phyloP scores from a whole-genome alignment of 2,329 filamentous ascomycete genomes.

The Cladobotryum protrusum region DNA sequence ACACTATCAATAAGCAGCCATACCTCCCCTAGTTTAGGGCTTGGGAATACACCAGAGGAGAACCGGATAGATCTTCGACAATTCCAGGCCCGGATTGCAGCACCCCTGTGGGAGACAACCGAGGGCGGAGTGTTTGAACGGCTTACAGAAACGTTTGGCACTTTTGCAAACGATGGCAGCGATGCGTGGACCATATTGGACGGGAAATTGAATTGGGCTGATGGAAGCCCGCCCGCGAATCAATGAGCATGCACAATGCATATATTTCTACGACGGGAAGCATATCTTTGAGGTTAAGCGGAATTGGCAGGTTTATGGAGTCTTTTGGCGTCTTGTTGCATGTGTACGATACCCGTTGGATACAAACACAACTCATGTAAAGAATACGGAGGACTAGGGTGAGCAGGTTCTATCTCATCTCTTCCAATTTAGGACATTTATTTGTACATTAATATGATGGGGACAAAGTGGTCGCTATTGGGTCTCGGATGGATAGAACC shows the following conservation, averaged over 20 bases:
- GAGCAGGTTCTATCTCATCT: slow-evolving; percentile 5
- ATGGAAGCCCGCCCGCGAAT: slow-evolving; percentile 7
- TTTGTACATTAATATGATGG: no score
- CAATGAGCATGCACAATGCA: background rate
- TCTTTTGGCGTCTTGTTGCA: background rate
- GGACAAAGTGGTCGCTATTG: no score
- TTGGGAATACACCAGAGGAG: slow-evolving; percentile 32
- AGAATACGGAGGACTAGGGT: background rate
- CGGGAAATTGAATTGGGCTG: slow-evolving; percentile 21
- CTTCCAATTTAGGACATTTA: background rate
- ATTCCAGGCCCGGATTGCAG: slow-evolving; percentile 26
- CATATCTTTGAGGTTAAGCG: no score
- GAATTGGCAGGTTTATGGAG: background rate
- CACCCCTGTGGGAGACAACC: slow-evolving; percentile 25
- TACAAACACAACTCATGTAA: slow-evolving; percentile 8
- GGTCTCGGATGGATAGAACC: no score
- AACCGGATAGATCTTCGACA: slow-evolving; percentile 28
- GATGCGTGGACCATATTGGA: slow-evolving; percentile 26
- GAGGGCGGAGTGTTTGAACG: slow-evolving; percentile 26
- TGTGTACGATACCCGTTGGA: slow-evolving; percentile 11
- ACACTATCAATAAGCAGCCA: slow-evolving; percentile 23
- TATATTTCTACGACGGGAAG: no score
- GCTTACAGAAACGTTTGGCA: slow-evolving; percentile 20
- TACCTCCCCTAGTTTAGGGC: slow-evolving; percentile 24
- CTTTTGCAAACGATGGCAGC: slow-evolving; percentile 17